Base-by-base conservation (phyloP, 1,284 basidiomycete genomes). In the Austroboletus niveus region DNA sequence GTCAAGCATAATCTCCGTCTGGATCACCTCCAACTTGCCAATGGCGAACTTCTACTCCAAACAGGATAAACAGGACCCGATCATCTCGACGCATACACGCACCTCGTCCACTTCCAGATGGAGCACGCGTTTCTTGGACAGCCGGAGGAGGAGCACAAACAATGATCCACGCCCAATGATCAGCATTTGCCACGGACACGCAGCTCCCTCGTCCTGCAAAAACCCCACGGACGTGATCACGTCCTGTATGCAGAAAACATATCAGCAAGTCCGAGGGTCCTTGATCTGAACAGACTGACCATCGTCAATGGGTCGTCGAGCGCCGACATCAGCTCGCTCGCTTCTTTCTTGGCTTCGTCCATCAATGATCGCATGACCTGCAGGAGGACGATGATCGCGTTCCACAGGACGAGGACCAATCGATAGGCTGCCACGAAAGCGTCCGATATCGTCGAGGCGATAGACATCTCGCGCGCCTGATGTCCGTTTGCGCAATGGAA, bases 31-130 rank as follows among this genome's bases (percentile, higher is more conserved):
- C 29, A 63, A 24, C 48, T 54, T 63, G 31, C 47, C 3, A 1
- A 11, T 3, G 2, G 63, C 47, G 42, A 63, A 63, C 5, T 4
- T 43, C 61, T 63, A 32, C 10, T 27, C 31, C 14, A 36, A 15
- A n/a, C 35, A 20, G 14, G 30, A 15, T 24, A 3, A 24, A 27
- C 11, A 5, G 12, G 20, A 3, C 20, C 8, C 27, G 24, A 24
- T 30, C 41, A 6, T 12, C 9, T 29, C 2, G 35, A 38, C 30
- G 1, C 29, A 43, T 17, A 5, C 1, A 47, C 65, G 46, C 30
- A 63, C 65, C 49, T 67, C 65, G 51, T 65, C 61, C 41, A 63
- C 64, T 35, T 63, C 63, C 35, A 63, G 29, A 5, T 63, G 51
- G 31, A 63, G 52, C 15, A 67, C 59, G 3, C 63, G 59, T 9